Evolutionary conservation across 768 basidiomycete species (phyloP), one percentile per base, ranked within the genome.

Genomic region (Calvatia gigantea): DNA sequence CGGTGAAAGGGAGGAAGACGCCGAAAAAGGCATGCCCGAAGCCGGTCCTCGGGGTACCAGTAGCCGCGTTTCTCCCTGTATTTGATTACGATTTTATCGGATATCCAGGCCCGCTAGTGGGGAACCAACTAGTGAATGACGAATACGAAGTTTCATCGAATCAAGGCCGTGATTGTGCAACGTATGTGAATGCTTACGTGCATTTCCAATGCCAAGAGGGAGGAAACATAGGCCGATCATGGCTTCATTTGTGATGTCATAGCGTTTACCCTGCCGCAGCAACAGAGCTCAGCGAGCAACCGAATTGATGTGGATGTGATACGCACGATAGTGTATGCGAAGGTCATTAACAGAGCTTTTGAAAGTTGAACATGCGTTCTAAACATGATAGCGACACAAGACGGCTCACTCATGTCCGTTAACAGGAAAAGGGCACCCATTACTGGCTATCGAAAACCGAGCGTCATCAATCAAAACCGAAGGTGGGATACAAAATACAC

Each of bases 31-130:
- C 78, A 70, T 1, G 76, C 84, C 1, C 82, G 75, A 23, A 89
- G 73, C 4, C 87, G 80, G 59, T 87, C 88, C 65, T 90, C 86
- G 0, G 86, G 86, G 41, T 81, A 77, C 85, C 83, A 87, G 2
- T 70, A 58, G 1, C 84, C 85, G 0, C 75, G 74, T 4, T 69
- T 63, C 41, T 72, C 68, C 19, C 78, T 76, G 68, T 79, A 83
- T 39, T 62, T 64, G 12, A 76, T 70, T 12, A 90, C 71, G 0
- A 77, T 69, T 23, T 59, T 57, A 64, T 89, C 88, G 0, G 88
- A 87, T 0, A 87, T 56, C 19, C 72, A 72, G n/a, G 1, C 87
- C 87, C 0, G 83, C 76, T 4, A 85, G 60, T 1, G 82, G 80
- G 1, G 85, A 81, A 1, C 86, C 86, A 35, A 82, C 85, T 87